Percentiles rank a stretch among this genome's conserved stretches.
Conservation (phyloP, 768 basidiomycete genomes). For the Lactarius psammicola region DNA sequence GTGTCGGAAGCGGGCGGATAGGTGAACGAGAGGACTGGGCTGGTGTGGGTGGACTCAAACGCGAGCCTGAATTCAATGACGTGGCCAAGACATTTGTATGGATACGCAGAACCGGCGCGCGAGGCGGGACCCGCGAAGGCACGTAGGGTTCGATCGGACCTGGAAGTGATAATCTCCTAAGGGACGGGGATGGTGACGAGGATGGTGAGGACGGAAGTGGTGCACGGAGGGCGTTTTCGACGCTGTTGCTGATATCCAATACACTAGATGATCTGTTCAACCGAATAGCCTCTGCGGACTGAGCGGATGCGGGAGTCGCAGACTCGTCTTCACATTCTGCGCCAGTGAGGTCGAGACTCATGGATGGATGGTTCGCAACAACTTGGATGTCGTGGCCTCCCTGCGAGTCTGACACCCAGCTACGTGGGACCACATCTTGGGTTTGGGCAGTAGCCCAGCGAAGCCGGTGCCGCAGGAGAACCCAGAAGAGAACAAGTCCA, state of each 20-base stretch:
- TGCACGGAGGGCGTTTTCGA: constrained; percentile 15
- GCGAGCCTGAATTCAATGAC: background rate
- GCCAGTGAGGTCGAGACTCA: constrained; percentile 20
- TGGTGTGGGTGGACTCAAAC: background rate
- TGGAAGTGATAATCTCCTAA: constrained; percentile 1
- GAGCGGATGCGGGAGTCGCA: background rate
- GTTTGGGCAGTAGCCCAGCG: background rate
- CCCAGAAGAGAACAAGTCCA: constrained; percentile 18
- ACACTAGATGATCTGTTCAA: constrained; percentile 10
- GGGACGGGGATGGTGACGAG: background rate
- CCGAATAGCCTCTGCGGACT: background rate
- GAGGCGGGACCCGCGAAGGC: background rate
- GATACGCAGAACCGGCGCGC: constrained; percentile 1
- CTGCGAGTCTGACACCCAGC: constrained; percentile 8
- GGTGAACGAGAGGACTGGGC: background rate
- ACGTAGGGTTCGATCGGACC: constrained; percentile 17
- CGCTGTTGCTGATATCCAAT: constrained; percentile 14
- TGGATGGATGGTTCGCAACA: constrained; percentile 9
- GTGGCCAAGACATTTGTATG: constrained; percentile 7
- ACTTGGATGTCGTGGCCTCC: background rate
- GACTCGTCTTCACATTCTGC: background rate
- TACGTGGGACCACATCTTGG: constrained; percentile 4
- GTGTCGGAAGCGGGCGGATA: constrained; percentile 17
- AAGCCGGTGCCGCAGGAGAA: constrained; percentile 8
- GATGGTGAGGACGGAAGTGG: background rate